These are phyloP conservation scores for Obba rivulosa DNA, from an alignment of 768 basidiomycete species.

Conservation along the genomic window DNA sequence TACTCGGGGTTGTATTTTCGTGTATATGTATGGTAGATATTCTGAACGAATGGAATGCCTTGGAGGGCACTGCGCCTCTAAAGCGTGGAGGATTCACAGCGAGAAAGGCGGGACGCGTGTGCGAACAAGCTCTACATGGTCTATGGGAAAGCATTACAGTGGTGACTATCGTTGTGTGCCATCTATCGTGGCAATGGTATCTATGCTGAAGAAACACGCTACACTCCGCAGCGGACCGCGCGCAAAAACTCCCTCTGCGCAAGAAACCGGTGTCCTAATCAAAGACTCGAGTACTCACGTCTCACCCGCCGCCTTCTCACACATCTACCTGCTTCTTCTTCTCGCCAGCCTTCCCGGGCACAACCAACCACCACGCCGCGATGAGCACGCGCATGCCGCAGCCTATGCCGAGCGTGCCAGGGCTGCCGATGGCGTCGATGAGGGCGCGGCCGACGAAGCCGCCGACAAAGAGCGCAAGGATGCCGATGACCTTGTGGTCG, in stretches of 20 bases:
- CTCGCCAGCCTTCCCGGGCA: conserved; percentile 37
- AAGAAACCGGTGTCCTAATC: not conserved
- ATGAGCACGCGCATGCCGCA: conserved; percentile 58
- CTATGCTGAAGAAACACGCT: not conserved
- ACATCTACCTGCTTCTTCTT: conserved; percentile 6
- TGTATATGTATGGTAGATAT: too few species aligned
- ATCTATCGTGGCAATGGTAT: too few species aligned
- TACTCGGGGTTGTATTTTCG: too few species aligned
- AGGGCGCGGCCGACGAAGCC: conserved; percentile 64
- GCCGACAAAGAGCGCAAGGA: conserved; percentile 66
- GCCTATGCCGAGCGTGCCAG: conserved; percentile 61
- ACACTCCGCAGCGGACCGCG: too few species aligned
- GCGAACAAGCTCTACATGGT: too few species aligned
- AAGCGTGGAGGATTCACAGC: too few species aligned
- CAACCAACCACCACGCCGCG: conserved; percentile 59
- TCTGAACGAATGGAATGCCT: too few species aligned
- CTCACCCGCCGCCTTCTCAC: too few species aligned
- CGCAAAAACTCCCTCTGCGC: not conserved
- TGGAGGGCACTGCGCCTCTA: too few species aligned
- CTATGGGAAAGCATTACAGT: not conserved
- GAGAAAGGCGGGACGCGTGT: not conserved
- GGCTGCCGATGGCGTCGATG: conserved; percentile 52
- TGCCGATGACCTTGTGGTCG: conserved; percentile 69
- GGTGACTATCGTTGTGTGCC: not conserved
- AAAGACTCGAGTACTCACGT: not conserved